Evolutionary conservation across 306 rosid species (phyloP).

Genomic region (Fagus crenata): DNA sequence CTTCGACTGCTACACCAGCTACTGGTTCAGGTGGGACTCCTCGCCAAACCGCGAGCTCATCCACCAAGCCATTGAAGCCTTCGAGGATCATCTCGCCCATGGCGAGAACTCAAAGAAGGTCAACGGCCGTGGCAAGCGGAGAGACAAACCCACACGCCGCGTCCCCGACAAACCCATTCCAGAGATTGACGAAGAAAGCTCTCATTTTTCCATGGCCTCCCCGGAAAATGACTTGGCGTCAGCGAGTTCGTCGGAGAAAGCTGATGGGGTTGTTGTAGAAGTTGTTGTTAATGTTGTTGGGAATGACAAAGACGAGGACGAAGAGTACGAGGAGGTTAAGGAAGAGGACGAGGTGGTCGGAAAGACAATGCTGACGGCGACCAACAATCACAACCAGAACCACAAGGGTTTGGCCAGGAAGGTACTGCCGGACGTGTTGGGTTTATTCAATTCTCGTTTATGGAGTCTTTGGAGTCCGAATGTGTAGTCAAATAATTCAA

Average conservation of each 20-base stretch:
- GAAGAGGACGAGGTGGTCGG: background rate
- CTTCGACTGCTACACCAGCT: constrained; percentile 62
- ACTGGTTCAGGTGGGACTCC: constrained; percentile 64
- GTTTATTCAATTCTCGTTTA: constrained; percentile 64
- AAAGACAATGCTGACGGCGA: constrained; percentile 30
- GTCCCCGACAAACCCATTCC: constrained; percentile 9
- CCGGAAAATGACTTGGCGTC: constrained; percentile 10
- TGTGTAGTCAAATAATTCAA: constrained; percentile 29
- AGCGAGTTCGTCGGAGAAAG: constrained; percentile 6
- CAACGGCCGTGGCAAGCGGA: constrained; percentile 36
- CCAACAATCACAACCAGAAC: constrained; percentile 29
- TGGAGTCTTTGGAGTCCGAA: constrained; percentile 81
- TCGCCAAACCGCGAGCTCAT: constrained; percentile 63
- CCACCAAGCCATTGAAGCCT: constrained; percentile 65
- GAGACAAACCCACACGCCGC: constrained; percentile 32
- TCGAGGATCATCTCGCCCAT: constrained; percentile 50
- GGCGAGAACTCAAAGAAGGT: constrained; percentile 45
- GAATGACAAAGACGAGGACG: background rate
- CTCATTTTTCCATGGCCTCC: background rate
- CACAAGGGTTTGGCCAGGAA: constrained; percentile 64
- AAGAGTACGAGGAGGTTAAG: constrained; percentile 11
- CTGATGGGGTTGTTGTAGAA: background rate
- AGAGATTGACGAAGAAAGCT: constrained; percentile 1
- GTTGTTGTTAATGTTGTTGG: too few relatives aligned
- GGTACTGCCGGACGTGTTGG: constrained; percentile 75